phyloP scores from a whole-genome alignment of 306 rosid genomes.

The Betula pendula region DNA sequence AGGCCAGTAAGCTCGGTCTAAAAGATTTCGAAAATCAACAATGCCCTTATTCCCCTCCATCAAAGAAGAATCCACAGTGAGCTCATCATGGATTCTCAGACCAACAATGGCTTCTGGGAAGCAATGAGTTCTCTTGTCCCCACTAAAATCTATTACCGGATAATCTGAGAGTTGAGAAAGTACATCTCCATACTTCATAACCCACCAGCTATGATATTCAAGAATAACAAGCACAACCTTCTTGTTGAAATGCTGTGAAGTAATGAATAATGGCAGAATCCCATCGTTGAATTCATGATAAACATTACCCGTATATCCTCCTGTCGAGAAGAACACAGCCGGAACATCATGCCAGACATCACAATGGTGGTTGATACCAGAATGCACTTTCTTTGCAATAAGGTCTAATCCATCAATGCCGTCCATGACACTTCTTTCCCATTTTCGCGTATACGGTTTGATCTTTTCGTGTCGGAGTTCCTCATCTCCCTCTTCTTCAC shows the following conservation, averaged over 20 bases:
- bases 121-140: slow-evolving; percentile 75
- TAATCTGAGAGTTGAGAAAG: slow-evolving; percentile 71
- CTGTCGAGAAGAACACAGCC: slow-evolving; percentile 86
- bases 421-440: slow-evolving; percentile 84
- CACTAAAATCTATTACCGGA: slow-evolving; percentile 55
- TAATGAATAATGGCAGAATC: slow-evolving; percentile 76
- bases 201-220: slow-evolving; percentile 91
- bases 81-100: slow-evolving; percentile 80
- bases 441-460: slow-evolving; percentile 87
- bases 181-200: slow-evolving; percentile 73
- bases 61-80: slow-evolving; percentile 59
- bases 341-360: slow-evolving; percentile 81
- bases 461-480: slow-evolving; percentile 60
- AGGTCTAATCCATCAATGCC: slow-evolving; percentile 70
- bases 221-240: slow-evolving; percentile 86
- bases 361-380: slow-evolving; percentile 35
- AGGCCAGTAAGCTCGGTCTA: slow-evolving; percentile 77
- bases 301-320: slow-evolving; percentile 95
- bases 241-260: slow-evolving; percentile 76
- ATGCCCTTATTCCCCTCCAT: slow-evolving; percentile 62
- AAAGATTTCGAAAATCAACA: slow-evolving; percentile 65
- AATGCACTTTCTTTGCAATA: slow-evolving; percentile 45
- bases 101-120: slow-evolving; percentile 85
- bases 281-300: slow-evolving; percentile 98
- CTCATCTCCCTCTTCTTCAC: slow-evolving; percentile 25